Conservation (phyloP, 768 basidiomycete genomes). For the Leccinum boreale region DNA sequence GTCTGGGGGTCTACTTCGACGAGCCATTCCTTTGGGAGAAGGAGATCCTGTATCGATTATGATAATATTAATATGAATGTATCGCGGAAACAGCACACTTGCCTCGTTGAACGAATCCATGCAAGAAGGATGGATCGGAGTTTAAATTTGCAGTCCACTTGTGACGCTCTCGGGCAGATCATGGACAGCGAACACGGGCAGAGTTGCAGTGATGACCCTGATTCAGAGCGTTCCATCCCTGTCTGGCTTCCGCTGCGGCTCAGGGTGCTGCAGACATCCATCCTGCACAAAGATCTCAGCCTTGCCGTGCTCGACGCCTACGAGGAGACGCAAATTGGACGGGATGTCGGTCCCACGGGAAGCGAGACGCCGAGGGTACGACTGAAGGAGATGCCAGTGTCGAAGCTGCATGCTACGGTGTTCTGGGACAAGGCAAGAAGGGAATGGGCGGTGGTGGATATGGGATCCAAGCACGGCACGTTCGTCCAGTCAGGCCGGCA, state of each 20-base stretch:
- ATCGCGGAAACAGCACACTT: neutral
- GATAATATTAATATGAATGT: neutral
- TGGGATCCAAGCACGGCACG: conserved; percentile 85
- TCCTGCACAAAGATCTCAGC: conserved; percentile 49
- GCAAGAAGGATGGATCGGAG: conserved; percentile 16
- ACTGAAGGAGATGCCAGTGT: conserved; percentile 81
- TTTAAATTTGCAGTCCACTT: conserved; percentile 9
- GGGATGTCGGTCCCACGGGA: conserved; percentile 56
- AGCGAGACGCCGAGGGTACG: conserved; percentile 60
- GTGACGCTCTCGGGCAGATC: neutral
- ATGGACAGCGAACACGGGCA: conserved; percentile 14
- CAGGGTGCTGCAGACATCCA: conserved; percentile 33
- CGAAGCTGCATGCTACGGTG: conserved; percentile 73
- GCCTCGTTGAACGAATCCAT: conserved; percentile 48
- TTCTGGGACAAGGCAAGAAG: conserved; percentile 61
- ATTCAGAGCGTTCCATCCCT: conserved; percentile 35
- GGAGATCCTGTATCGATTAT: conserved; percentile 42
- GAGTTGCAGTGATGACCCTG: conserved; percentile 38
- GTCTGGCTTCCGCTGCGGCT: conserved; percentile 44
- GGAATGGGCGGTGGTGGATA: conserved; percentile 77
- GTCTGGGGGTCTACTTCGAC: conserved; percentile 57
- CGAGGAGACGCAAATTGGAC: conserved; percentile 68
- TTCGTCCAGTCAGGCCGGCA: conserved; percentile 41
- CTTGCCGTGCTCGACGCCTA: conserved; percentile 63
- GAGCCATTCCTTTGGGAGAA: conserved; percentile 72